Conservation (phyloP, 805 yeast genomes). For the Wickerhamomyces alni region DNA sequence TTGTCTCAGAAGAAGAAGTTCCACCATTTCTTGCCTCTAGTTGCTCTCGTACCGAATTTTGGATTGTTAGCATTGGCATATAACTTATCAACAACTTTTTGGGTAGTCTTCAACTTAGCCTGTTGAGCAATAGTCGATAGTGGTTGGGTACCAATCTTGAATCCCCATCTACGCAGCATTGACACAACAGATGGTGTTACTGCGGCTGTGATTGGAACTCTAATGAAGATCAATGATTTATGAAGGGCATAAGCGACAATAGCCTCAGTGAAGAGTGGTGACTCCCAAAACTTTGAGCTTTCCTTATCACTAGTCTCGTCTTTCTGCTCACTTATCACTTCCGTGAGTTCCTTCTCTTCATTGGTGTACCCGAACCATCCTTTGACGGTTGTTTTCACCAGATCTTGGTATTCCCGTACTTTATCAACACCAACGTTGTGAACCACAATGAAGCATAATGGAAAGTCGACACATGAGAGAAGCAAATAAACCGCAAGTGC, state of each 20-base stretch:
- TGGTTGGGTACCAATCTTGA: constrained; percentile 56
- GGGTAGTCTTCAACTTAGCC: constrained; percentile 26
- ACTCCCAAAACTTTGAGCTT: constrained; percentile 17
- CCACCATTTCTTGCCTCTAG: constrained; percentile 49
- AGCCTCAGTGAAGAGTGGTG: constrained; percentile 70
- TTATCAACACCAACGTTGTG: constrained; percentile 84
- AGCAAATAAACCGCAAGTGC: constrained; percentile 82
- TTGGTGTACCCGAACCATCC: constrained; percentile 49
- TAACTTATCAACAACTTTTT: constrained; percentile 19
- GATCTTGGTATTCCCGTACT: constrained; percentile 61
- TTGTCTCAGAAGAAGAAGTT: constrained; percentile 54
- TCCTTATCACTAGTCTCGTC: constrained; percentile 7
- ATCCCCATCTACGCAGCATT: constrained; percentile 68
- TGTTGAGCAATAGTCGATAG: constrained; percentile 35
- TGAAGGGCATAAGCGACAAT: constrained; percentile 91
- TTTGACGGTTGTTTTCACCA: constrained; percentile 39
- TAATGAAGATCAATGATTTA: constrained; percentile 74
- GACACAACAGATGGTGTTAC: constrained; percentile 77
- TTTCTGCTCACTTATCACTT: constrained; percentile 4
- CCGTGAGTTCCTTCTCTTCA: constrained; percentile 30
- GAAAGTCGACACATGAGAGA: constrained; percentile 71
- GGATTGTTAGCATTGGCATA: constrained; percentile 38
- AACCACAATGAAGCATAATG: constrained; percentile 75
- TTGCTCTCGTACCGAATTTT: constrained; percentile 48
- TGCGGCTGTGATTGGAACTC: constrained; percentile 89